These are phyloP conservation scores for Blastosporella zonata DNA, from an alignment of 1,284 basidiomycete species.

Conservation along the genomic window DNA sequence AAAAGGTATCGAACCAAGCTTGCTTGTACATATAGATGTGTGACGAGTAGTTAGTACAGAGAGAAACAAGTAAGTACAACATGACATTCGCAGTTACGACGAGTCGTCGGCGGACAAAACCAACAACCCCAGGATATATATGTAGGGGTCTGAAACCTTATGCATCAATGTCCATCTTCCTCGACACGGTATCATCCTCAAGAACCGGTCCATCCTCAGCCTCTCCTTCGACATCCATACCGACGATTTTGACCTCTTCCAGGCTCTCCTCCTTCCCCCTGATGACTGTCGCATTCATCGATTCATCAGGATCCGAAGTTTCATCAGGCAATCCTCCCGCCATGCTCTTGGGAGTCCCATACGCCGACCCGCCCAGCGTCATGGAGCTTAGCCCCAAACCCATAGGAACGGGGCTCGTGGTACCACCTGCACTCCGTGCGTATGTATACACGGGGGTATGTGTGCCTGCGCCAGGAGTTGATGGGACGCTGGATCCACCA, in stretches of 20 bases:
- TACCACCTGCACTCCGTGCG: conserved; percentile 4
- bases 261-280: background rate
- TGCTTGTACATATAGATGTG: too few species aligned
- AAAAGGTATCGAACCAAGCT: too few species aligned
- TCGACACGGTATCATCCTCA: conserved; percentile 8
- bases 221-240: conserved; percentile 20
- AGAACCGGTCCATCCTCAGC: conserved; percentile 14
- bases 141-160: too few species aligned
- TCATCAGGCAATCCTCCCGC: conserved; percentile 23
- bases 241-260: conserved; percentile 24
- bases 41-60: too few species aligned
- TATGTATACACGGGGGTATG: conserved; percentile 19
- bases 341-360: conserved; percentile 29
- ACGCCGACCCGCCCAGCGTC: conserved; percentile 26
- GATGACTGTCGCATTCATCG: background rate
- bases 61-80: too few species aligned
- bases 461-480: conserved; percentile 28
- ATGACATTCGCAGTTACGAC: too few species aligned
- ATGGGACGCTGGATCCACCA: conserved; percentile 29
- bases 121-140: too few species aligned
- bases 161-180: conserved; percentile 28
- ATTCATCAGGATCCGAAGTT: background rate
- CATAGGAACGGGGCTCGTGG: conserved; percentile 22
- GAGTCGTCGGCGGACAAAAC: too few species aligned
- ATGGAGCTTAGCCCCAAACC: conserved; percentile 31